A percentile compares a stretch with the other conserved stretches of the same genome.
Conservation (phyloP, 106 monocot genomes). For the Allium fistulosum region DNA sequence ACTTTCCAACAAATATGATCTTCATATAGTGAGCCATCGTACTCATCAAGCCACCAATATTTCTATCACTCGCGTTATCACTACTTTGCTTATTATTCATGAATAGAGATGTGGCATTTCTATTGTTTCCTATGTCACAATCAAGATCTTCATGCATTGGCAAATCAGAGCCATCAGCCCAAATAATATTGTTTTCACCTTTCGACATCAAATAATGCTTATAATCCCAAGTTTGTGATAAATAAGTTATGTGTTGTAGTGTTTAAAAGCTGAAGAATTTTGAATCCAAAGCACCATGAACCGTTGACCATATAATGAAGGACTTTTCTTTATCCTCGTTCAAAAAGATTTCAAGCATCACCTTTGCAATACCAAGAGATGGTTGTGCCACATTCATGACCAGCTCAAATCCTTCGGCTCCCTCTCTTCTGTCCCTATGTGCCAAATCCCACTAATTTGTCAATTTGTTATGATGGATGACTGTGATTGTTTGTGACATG, state of each 20-base stretch:
- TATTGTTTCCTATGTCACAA: slow-evolving; percentile 16
- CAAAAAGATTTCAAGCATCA: slow-evolving; percentile 28
- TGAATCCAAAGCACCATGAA: slow-evolving; percentile 39
- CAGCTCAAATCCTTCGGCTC: too few relatives aligned
- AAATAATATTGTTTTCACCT: slow-evolving; percentile 28
- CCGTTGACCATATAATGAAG: slow-evolving; percentile 26
- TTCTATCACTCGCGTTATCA: slow-evolving; percentile 14
- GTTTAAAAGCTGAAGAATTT: slow-evolving; percentile 31
- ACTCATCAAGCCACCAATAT: not conserved
- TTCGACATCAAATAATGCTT: slow-evolving; percentile 34
- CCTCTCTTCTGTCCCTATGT: too few relatives aligned
- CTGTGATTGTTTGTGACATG: too few relatives aligned
- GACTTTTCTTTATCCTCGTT: slow-evolving; percentile 46
- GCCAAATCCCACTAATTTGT: too few relatives aligned
- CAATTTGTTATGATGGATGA: too few relatives aligned
- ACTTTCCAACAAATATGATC: slow-evolving; percentile 30
- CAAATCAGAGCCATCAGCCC: slow-evolving; percentile 23
- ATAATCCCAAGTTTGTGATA: slow-evolving; percentile 46
- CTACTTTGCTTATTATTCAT: too few relatives aligned
- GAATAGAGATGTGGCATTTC: not conserved
- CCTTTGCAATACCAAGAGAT: slow-evolving; percentile 49
- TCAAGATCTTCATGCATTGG: slow-evolving; percentile 23
- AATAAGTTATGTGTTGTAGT: slow-evolving; percentile 27
- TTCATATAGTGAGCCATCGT: slow-evolving; percentile 24
- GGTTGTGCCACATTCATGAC: slow-evolving; percentile 36